Conservation (phyloP, 2,329 filamentous ascomycete species). For the Lachnellula subtilissima region DNA sequence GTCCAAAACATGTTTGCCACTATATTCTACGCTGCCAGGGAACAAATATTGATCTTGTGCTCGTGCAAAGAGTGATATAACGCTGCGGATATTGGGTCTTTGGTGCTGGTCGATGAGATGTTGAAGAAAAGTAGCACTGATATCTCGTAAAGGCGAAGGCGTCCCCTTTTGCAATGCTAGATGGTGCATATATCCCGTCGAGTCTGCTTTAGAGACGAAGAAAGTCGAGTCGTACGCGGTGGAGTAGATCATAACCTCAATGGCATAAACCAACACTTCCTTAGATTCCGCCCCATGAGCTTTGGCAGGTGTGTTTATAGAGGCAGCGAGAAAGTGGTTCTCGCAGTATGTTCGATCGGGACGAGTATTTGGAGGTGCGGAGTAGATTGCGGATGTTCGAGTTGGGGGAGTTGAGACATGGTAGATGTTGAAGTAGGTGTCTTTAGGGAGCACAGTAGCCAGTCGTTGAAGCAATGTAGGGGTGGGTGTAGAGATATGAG, state of each 20-base stretch:
- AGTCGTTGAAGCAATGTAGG: slow-evolving; percentile 27
- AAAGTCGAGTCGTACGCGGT: slow-evolving; percentile 77
- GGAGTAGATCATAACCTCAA: slow-evolving; percentile 85
- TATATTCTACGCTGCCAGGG: slow-evolving; percentile 81
- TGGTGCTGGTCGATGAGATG: slow-evolving; percentile 66
- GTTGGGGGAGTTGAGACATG: slow-evolving; percentile 85
- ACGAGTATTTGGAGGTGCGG: slow-evolving; percentile 65
- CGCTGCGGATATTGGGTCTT: slow-evolving; percentile 60
- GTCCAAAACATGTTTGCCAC: slow-evolving; percentile 83
- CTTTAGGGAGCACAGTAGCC: slow-evolving; percentile 45
- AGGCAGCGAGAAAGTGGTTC: slow-evolving; percentile 69
- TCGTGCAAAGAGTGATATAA: slow-evolving; percentile 87
- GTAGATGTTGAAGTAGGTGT: slow-evolving; percentile 62
- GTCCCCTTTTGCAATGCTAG: slow-evolving; percentile 58
- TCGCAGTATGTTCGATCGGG: slow-evolving; percentile 80
- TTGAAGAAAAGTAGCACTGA: slow-evolving; percentile 70
- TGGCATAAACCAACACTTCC: slow-evolving; percentile 67
- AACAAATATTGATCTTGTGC: slow-evolving; percentile 94
- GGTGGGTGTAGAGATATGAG: not conserved
- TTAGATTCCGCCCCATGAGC: slow-evolving; percentile 20
- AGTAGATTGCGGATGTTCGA: slow-evolving; percentile 69
- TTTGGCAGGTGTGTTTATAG: slow-evolving; percentile 35
- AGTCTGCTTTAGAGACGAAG: slow-evolving; percentile 96
- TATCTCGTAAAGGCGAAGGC: slow-evolving; percentile 67
- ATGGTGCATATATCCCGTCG: slow-evolving; percentile 77